Percentiles rank a stretch among this genome's conserved stretches.
Conservation (phyloP, 23 red algal genomes). For the Gracilaria domingensis region DNA sequence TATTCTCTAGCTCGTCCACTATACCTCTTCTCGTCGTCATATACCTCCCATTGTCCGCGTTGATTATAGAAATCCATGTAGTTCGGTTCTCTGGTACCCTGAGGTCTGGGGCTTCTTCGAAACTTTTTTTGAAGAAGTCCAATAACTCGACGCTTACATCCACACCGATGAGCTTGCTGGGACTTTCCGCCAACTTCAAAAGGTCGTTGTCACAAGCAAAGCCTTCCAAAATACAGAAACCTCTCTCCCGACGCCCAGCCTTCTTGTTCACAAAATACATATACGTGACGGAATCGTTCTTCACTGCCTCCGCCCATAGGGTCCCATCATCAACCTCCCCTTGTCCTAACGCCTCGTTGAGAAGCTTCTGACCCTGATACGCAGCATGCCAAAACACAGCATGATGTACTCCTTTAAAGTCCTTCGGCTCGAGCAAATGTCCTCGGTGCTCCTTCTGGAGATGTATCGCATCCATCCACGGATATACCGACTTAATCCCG, state of each 20-base stretch:
- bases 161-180: neutral
- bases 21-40: neutral
- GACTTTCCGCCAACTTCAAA: neutral
- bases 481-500: neutral
- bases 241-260: neutral
- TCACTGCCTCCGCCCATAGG: neutral
- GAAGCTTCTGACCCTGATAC: neutral
- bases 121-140: neutral
- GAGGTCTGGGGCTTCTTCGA: neutral
- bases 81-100: neutral
- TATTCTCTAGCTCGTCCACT: neutral
- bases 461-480: neutral
- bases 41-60: neutral
- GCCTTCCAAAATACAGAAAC: neutral
- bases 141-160: neutral
- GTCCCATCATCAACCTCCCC: neutral
- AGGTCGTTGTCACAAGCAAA: neutral
- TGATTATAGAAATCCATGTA: neutral
- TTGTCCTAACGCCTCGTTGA: neutral
- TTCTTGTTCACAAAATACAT: neutral
- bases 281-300: neutral
- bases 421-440: neutral
- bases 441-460: neutral
- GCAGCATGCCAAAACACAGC: neutral
- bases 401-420: neutral